These are phyloP conservation scores for Venturia carpophila DNA, from an alignment of 2,329 filamentous ascomycete species.

Conservation along the genomic window DNA sequence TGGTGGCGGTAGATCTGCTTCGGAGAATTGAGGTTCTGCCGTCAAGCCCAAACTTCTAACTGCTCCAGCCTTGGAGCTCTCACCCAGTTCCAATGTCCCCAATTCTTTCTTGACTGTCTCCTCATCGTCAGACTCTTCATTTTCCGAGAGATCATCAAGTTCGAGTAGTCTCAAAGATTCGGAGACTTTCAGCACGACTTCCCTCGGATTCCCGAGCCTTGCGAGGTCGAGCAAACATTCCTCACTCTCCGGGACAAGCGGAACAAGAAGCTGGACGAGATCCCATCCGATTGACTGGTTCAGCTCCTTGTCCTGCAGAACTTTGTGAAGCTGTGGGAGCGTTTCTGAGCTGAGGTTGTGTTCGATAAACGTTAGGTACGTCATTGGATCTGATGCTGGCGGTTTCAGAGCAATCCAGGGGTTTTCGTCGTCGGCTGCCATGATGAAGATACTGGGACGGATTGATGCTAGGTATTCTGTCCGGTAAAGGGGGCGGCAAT, in stretches of 20 bases:
- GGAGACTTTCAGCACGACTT: conserved; percentile 73
- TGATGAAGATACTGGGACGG: not conserved
- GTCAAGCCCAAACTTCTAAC: conserved; percentile 10
- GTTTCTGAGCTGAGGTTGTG: conserved; percentile 61
- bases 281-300: conserved; percentile 80
- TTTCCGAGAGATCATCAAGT: conserved; percentile 38
- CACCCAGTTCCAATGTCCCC: conserved; percentile 22
- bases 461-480: not conserved
- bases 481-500: not conserved
- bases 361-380: conserved; percentile 71
- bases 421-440: conserved; percentile 9
- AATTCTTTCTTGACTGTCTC: conserved; percentile 33
- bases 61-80: conserved; percentile 18
- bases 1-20: conserved; percentile 34
- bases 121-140: conserved; percentile 59
- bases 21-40: conserved; percentile 23
- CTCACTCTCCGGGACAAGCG: conserved; percentile 57
- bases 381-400: conserved; percentile 60
- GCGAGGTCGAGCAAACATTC: conserved; percentile 66
- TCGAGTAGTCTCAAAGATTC: conserved; percentile 59
- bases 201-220: conserved; percentile 68
- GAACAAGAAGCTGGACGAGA: conserved; percentile 65
- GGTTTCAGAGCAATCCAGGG: conserved; percentile 40
- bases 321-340: conserved; percentile 59
- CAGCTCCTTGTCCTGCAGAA: conserved; percentile 59